Evolutionary conservation across 2,329 filamentous ascomycete species (phyloP).

Genomic region (Ploettnerulaceae sp.): DNA sequence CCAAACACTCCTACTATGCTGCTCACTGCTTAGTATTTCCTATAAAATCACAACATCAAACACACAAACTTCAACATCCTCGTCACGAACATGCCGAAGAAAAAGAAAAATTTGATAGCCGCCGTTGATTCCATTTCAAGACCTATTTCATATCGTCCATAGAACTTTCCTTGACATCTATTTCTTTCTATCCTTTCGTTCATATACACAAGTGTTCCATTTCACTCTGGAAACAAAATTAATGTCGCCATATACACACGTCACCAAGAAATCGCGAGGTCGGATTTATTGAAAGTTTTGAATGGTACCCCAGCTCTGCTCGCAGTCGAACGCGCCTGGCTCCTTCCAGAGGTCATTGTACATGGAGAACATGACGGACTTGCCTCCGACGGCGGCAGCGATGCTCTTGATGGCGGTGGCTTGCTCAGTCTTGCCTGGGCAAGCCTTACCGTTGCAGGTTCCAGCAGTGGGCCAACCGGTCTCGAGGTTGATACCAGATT

Average conservation of each 20-base stretch:
- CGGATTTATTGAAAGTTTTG: slow-evolving; percentile 19
- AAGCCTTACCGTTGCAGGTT: slow-evolving; percentile 63
- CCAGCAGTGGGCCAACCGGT: slow-evolving; percentile 81
- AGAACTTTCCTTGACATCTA: neutral
- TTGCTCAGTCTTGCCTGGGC: slow-evolving; percentile 66
- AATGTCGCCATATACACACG: neutral
- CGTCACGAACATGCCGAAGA: neutral
- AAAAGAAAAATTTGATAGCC: neutral
- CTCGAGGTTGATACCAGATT: slow-evolving; percentile 78
- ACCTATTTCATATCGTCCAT: neutral
- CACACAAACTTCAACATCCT: neutral
- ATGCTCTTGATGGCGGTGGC: slow-evolving; percentile 67
- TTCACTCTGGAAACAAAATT: neutral
- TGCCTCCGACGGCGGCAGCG: slow-evolving; percentile 56
- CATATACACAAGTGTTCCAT: slow-evolving; percentile 4
- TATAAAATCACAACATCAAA: neutral
- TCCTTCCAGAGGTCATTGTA: slow-evolving; percentile 79
- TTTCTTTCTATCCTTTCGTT: neutral
- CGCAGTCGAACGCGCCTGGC: slow-evolving; percentile 62
- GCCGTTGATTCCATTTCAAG: neutral
- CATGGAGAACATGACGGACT: slow-evolving; percentile 77
- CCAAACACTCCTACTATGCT: slow-evolving; percentile 1
- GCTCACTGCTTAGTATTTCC: neutral
- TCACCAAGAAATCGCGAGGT: neutral
- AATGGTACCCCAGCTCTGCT: slow-evolving; percentile 70